Percentiles rank a stretch among this genome's conserved stretches.
phyloP scores from a whole-genome alignment of 2,329 filamentous ascomycete genomes.

The Fusarium sp. region DNA sequence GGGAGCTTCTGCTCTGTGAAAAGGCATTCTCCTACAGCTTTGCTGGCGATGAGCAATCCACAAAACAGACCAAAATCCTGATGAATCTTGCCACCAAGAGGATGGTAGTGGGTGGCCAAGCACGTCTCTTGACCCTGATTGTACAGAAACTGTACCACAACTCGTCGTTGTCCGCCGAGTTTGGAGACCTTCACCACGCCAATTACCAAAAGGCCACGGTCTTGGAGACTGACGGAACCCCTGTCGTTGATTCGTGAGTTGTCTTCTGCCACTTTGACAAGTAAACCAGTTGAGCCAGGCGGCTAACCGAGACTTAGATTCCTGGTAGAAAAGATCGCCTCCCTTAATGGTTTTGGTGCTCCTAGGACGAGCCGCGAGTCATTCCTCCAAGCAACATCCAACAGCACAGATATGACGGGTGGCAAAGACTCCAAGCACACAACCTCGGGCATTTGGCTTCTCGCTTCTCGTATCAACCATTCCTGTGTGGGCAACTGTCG shows the following conservation, averaged over 20 bases:
- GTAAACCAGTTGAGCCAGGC: not conserved
- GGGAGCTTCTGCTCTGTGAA: not conserved
- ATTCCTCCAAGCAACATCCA: not conserved
- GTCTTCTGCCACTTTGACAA: not conserved
- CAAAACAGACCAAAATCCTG: not conserved
- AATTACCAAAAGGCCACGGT: not conserved
- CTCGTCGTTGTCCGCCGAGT: not conserved
- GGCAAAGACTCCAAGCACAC: not conserved
- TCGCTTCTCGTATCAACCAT: slow-evolving; percentile 2
- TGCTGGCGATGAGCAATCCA: not conserved
- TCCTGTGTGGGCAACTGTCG: not conserved
- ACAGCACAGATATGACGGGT: not conserved
- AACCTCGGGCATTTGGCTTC: not conserved
- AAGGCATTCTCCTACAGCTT: slow-evolving; percentile 1
- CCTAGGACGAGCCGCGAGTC: not conserved
- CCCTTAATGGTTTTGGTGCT: not conserved
- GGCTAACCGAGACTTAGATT: not conserved
- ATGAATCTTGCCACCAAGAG: slow-evolving; percentile 3
- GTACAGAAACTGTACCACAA: not conserved
- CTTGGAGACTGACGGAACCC: not conserved
- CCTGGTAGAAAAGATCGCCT: not conserved
- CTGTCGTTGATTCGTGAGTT: not conserved
- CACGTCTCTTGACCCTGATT: not conserved
- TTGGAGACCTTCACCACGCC: not conserved
- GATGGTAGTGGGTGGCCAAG: not conserved